Conservation (phyloP, 768 basidiomycete species). For the Pilatotrama ljubarskyi region DNA sequence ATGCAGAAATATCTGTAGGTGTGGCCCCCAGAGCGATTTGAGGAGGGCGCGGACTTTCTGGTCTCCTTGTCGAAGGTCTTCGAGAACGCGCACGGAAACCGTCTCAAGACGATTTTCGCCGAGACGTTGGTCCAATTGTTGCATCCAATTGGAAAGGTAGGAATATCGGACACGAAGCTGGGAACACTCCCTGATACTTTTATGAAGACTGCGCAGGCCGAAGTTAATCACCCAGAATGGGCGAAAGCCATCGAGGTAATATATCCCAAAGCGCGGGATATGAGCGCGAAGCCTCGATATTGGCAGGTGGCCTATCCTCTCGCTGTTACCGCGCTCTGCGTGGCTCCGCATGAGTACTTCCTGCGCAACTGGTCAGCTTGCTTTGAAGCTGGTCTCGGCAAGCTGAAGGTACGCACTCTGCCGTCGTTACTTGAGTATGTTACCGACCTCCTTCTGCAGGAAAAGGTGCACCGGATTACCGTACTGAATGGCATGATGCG, state of each 20-base stretch:
- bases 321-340: slow-evolving; percentile 79
- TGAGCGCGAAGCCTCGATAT: slow-evolving; percentile 87
- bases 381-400: slow-evolving; percentile 70
- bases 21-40: slow-evolving; percentile 91
- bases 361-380: slow-evolving; percentile 76
- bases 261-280: slow-evolving; percentile 77
- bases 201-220: slow-evolving; percentile 84
- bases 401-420: slow-evolving; percentile 67
- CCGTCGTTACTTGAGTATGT: neutral
- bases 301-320: slow-evolving; percentile 88
- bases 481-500: slow-evolving; percentile 83
- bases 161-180: neutral
- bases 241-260: slow-evolving; percentile 87
- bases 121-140: slow-evolving; percentile 75
- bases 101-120: slow-evolving; percentile 82
- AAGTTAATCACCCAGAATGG: slow-evolving; percentile 95
- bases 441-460: slow-evolving; percentile 47
- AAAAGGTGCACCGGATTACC: slow-evolving; percentile 66
- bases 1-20: slow-evolving; percentile 49
- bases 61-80: slow-evolving; percentile 82
- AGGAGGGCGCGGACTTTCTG: slow-evolving; percentile 91
- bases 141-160: slow-evolving; percentile 87
- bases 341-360: slow-evolving; percentile 84
- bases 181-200: slow-evolving; percentile 2
- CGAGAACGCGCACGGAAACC: slow-evolving; percentile 78